A percentile compares a stretch with the other conserved stretches of the same genome.
Evolutionary conservation across 768 basidiomycete genomes (phyloP).

Genomic region (Cubamyces lactineus): DNA sequence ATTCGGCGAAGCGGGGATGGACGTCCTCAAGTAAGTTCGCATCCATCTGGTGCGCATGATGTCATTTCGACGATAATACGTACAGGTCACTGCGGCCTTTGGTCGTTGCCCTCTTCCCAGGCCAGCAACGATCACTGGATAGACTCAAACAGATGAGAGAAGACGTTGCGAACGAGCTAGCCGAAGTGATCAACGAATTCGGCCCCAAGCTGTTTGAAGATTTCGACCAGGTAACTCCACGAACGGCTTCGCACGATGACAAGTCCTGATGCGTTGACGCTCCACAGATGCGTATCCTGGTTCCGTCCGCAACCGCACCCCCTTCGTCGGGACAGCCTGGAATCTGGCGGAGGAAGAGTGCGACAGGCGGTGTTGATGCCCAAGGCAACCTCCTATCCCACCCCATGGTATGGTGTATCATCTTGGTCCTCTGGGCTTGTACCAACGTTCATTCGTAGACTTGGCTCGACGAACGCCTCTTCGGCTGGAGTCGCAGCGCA

Average conservation of each 20-base stretch:
- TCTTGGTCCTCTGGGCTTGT: neutral
- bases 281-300: conserved; percentile 72
- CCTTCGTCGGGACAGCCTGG: conserved; percentile 77
- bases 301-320: conserved; percentile 83
- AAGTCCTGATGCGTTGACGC: neutral
- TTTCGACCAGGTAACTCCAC: conserved; percentile 69
- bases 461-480: conserved; percentile 93
- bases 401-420: conserved; percentile 64
- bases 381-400: conserved; percentile 85
- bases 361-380: conserved; percentile 81
- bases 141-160: conserved; percentile 74
- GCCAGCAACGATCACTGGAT: conserved; percentile 81
- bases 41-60: neutral
- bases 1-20: conserved; percentile 97
- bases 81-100: conserved; percentile 88
- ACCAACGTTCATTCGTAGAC: conserved; percentile 42
- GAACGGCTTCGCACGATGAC: conserved; percentile 5
- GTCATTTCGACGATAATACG: neutral
- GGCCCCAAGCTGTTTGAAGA: conserved; percentile 87
- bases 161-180: conserved; percentile 81
- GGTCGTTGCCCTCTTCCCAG: conserved; percentile 84
- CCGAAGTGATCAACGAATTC: conserved; percentile 82
- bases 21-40: conserved; percentile 85
- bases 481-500: conserved; percentile 86
- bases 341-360: conserved; percentile 79